Conservation (phyloP, 2,329 filamentous ascomycete genomes). For the Sordariomycetes sp. region DNA sequence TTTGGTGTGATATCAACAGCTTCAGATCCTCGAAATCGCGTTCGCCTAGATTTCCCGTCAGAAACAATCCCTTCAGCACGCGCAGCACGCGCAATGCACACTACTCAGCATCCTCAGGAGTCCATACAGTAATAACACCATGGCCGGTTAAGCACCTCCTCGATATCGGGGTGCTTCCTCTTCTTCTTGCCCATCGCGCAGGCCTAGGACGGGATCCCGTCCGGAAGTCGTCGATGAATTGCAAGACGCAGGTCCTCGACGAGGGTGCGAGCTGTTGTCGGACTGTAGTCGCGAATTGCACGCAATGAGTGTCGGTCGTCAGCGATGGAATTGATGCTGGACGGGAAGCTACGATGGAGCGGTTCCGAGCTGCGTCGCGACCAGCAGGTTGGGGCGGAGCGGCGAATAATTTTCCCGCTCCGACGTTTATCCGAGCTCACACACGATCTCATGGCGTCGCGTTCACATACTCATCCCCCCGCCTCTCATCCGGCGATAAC, state of each 20-base stretch:
- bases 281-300: background rate
- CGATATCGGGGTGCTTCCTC: constrained; percentile 71
- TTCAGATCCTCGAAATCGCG: constrained; percentile 96
- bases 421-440: background rate
- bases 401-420: background rate
- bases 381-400: background rate
- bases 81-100: background rate
- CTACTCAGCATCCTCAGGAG: background rate
- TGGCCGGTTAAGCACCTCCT: constrained; percentile 75
- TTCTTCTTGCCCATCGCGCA: constrained; percentile 72
- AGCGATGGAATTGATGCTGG: background rate
- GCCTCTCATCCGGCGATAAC: background rate
- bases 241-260: background rate
- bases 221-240: background rate
- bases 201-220: background rate
- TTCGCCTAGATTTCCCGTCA: constrained; percentile 40
- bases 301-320: background rate
- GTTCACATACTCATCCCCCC: no score
- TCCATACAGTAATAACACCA: constrained; percentile 92
- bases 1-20: constrained; percentile 92
- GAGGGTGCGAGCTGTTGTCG: background rate
- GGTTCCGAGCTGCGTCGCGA: background rate
- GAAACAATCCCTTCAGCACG: background rate
- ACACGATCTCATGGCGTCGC: background rate
- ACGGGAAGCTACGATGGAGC: background rate